phyloP scores from a whole-genome alignment of 208 protist species.

The Acanthamoeba royreba region DNA sequence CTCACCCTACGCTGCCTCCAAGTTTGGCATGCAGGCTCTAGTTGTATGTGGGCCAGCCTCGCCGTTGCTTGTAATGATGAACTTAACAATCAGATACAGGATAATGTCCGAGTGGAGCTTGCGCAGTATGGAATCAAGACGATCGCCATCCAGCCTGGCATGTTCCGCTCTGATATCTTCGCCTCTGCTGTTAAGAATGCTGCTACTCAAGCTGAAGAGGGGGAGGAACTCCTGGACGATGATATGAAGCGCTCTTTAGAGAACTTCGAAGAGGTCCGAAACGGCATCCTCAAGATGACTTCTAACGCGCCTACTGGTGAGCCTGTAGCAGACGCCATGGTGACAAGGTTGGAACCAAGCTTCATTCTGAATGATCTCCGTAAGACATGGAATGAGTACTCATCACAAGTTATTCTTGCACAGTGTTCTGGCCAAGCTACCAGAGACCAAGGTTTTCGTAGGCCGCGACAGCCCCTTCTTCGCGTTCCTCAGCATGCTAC shows the following conservation, averaged over 20 bases:
- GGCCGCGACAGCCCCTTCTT: not conserved
- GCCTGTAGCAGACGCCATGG: not conserved
- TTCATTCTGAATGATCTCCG: not conserved
- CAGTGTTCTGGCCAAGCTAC: not conserved
- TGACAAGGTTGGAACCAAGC: not conserved
- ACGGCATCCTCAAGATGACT: not conserved
- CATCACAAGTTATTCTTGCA: not conserved
- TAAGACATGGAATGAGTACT: too few species aligned
- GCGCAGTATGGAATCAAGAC: not conserved
- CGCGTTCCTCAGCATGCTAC: not conserved
- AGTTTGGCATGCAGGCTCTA: constrained; percentile 1
- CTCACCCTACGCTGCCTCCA: not conserved
- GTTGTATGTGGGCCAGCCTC: not conserved
- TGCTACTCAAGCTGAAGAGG: not conserved
- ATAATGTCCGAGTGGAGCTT: not conserved
- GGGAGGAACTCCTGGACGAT: not conserved
- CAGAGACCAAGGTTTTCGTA: not conserved
- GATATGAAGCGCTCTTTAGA: not conserved
- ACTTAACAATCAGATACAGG: too few species aligned
- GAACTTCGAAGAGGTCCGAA: not conserved
- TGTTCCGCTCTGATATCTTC: not conserved
- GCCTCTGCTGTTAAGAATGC: not conserved
- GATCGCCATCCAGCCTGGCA: not conserved
- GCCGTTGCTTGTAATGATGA: too few species aligned
- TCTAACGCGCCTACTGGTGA: not conserved